Evolutionary conservation across 2,329 filamentous ascomycete species (phyloP), one percentile per base, ranked within the genome.

Genomic region (Xylaria sp.): DNA sequence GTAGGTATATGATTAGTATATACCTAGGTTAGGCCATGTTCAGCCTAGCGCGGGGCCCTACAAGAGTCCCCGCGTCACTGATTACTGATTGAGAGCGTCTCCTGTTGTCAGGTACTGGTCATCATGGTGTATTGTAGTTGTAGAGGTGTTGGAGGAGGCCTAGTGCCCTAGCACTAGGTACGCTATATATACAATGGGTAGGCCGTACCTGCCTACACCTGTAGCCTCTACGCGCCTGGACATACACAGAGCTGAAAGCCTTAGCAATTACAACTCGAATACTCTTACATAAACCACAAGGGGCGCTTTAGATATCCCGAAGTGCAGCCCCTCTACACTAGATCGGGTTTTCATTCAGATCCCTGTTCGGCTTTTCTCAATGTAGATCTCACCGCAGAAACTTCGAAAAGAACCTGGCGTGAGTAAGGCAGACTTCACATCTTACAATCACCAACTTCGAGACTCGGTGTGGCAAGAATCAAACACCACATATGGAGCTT

Each of bases 31-130:
- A 34, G 23, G n/a, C 51, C 34, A 6, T 58, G 6, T 58, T 50
- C 4, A 20, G 67, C 34, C 37, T 66, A 59, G 67, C 28, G 57
- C 54, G 34, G 56, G n/a, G 34, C 5, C 25, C 12, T 23, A 13
- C 18, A 12, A 28, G 15, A 18, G 50, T 52, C 28, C n/a, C 34
- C n/a, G 34, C n/a, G n/a, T 41, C 54, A 56, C 34, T 20, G 50
- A 52, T 52, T 52, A 52, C 50, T 52, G 50, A 52, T 52, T 31
- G 25, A 55, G 15, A 15, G 52, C 8, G 12, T 50, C 46, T 23
- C 10, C 28, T 25, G 25, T 25, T 25, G 23, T 25, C 23, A 25
- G 23, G 23, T 25, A 25, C 1, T 3, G 23, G 23, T 25, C 23
- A 3, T 25, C 1, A 3, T 25, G 23, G 23, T 25, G 23, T 25